Evolutionary conservation across 257 asterid genomes (phyloP).

Genomic region (Fraxinus excelsior): DNA sequence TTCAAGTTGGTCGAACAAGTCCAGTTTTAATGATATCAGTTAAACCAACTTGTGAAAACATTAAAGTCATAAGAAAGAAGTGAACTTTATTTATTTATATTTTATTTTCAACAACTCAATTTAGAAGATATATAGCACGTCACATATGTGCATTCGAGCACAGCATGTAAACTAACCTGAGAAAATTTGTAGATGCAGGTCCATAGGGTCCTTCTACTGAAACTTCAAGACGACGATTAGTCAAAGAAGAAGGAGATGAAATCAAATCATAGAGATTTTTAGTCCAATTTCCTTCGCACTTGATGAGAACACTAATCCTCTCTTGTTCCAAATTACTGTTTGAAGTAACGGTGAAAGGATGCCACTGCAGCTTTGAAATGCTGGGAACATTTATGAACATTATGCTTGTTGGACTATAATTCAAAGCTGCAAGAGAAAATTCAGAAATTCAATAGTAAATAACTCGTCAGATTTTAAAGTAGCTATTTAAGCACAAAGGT

Average conservation of each 20-base stretch:
- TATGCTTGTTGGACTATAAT: constrained; percentile 71
- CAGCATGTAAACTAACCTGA: constrained; percentile 46
- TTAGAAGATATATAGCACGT: too few species aligned
- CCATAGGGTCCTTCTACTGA: constrained; percentile 97
- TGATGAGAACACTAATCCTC: constrained; percentile 69
- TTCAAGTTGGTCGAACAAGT: too few species aligned
- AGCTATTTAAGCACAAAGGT: too few species aligned
- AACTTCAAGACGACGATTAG: constrained; percentile 55
- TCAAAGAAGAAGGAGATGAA: constrained; percentile 51
- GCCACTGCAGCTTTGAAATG: constrained; percentile 96
- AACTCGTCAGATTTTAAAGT: too few species aligned
- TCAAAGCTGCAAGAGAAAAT: constrained; percentile 47
- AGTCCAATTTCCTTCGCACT: constrained; percentile 88
- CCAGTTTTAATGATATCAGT: too few species aligned
- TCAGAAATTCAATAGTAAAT: not conserved
- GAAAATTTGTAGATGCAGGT: constrained; percentile 69
- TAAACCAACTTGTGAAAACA: too few species aligned
- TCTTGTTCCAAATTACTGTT: constrained; percentile 68
- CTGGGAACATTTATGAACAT: constrained; percentile 73
- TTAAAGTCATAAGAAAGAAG: too few species aligned
- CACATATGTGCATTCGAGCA: too few species aligned
- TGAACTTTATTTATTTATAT: too few species aligned
- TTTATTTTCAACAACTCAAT: too few species aligned
- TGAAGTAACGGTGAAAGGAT: constrained; percentile 88
- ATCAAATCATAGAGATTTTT: constrained; percentile 63